Conservation (phyloP, 257 asterid species). For the Solanum okadae region DNA sequence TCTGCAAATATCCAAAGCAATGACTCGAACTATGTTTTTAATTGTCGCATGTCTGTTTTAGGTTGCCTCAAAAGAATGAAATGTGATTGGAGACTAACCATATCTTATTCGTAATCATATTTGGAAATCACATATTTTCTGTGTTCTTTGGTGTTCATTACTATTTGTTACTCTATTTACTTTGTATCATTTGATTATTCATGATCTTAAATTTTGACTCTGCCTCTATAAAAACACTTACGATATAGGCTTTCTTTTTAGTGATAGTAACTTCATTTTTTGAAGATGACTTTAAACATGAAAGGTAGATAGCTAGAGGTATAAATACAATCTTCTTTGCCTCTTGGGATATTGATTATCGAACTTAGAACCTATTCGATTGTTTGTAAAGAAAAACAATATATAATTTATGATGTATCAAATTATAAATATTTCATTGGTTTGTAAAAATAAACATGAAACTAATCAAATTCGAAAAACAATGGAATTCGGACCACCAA, state of each 20-base stretch:
- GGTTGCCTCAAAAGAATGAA: neutral
- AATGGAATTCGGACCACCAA: neutral
- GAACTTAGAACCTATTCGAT: neutral
- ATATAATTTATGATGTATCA: neutral
- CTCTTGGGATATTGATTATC: neutral
- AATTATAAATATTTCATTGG: neutral
- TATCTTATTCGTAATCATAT: neutral
- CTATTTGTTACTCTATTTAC: neutral
- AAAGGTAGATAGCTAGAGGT: neutral
- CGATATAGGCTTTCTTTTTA: neutral
- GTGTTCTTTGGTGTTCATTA: too few relatives aligned
- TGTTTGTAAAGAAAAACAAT: neutral
- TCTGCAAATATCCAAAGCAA: neutral
- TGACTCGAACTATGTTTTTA: neutral
- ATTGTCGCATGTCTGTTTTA: neutral
- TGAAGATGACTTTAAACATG: too few relatives aligned
- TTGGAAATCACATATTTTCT: neutral
- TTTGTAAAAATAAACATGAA: neutral
- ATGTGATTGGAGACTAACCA: neutral
- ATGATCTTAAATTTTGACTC: neutral
- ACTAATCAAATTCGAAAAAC: neutral
- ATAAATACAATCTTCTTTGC: neutral
- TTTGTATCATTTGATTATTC: neutral
- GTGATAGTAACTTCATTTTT: neutral
- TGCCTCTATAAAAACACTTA: fast-evolving